Conservation (phyloP, 225 moss, liverwort and hornwort species). For the Physcomitrium patens region DNA sequence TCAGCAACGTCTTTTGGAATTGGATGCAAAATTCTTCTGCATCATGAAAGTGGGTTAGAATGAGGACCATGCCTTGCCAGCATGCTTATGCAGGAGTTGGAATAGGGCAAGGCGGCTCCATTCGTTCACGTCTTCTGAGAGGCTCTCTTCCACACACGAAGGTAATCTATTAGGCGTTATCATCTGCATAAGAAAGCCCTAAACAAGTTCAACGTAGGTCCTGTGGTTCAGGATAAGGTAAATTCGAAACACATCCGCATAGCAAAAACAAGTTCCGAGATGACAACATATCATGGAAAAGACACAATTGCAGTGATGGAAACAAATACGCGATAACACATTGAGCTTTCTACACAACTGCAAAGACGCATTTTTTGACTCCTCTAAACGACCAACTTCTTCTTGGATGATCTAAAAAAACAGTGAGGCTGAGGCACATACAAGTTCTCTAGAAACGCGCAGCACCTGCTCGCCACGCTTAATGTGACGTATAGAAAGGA, state of each 20-base stretch:
- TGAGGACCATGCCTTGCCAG: conserved; percentile 47
- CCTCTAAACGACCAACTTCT: not conserved
- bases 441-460: conserved; percentile 52
- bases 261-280: conserved; percentile 5
- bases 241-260: not conserved
- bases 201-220: conserved; percentile 14
- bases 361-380: not conserved
- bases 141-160: conserved; percentile 30
- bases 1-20: too few species aligned
- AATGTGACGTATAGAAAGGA: conserved; percentile 41
- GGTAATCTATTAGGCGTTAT: conserved; percentile 52
- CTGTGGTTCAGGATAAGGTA: not conserved
- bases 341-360: not conserved
- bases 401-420: not conserved
- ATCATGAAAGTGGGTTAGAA: not conserved
- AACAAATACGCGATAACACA: not conserved
- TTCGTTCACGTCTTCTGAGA: conserved; percentile 49
- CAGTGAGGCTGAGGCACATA: conserved; percentile 26
- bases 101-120: conserved; percentile 62
- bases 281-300: not conserved
- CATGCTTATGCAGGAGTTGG: conserved; percentile 52
- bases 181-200: conserved; percentile 41
- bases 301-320: not conserved
- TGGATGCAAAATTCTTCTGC: not conserved
- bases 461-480: conserved; percentile 60